phyloP scores from a whole-genome alignment of 768 basidiomycete species.

The Lactifluus pinguis region DNA sequence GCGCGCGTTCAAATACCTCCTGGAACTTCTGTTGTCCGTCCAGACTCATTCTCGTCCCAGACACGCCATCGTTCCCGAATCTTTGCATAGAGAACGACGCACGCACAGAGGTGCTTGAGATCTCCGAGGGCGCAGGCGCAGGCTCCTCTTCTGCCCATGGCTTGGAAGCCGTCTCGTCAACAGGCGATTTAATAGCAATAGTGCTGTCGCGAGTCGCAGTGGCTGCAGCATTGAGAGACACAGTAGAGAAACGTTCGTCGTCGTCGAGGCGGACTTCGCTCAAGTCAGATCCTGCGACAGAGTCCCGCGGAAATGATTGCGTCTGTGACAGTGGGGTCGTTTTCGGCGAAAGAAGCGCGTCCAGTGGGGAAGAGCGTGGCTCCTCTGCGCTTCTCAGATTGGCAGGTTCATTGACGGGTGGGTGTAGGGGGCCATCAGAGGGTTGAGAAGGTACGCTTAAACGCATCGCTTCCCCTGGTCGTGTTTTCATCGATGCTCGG shows the following conservation, averaged over 20 bases:
- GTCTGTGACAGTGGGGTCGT: conserved; percentile 18
- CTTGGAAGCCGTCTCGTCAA: conserved; percentile 23
- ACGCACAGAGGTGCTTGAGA: conserved; percentile 38
- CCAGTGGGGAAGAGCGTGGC: conserved; percentile 17
- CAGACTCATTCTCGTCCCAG: conserved; percentile 38
- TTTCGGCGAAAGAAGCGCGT: conserved; percentile 26
- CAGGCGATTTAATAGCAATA: conserved; percentile 21
- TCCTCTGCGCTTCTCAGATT: not conserved
- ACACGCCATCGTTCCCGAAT: conserved; percentile 35
- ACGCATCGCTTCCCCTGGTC: not conserved
- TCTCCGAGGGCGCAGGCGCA: conserved; percentile 48
- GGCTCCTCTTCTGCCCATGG: conserved; percentile 19
- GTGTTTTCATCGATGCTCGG: not conserved
- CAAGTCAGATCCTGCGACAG: conserved; percentile 28
- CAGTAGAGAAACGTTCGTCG: conserved; percentile 53
- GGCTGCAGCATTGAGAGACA: conserved; percentile 30
- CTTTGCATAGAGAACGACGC: conserved; percentile 48
- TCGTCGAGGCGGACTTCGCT: conserved; percentile 47
- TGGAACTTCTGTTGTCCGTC: conserved; percentile 66
- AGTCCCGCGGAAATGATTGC: conserved; percentile 12
- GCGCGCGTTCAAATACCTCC: conserved; percentile 65
- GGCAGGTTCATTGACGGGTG: not conserved
- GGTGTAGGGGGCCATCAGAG: not conserved
- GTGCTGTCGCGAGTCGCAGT: conserved; percentile 23
- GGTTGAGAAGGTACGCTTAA: not conserved